Conservation (phyloP, 179 eudicot genomes). For the Vitellaria paradoxa region DNA sequence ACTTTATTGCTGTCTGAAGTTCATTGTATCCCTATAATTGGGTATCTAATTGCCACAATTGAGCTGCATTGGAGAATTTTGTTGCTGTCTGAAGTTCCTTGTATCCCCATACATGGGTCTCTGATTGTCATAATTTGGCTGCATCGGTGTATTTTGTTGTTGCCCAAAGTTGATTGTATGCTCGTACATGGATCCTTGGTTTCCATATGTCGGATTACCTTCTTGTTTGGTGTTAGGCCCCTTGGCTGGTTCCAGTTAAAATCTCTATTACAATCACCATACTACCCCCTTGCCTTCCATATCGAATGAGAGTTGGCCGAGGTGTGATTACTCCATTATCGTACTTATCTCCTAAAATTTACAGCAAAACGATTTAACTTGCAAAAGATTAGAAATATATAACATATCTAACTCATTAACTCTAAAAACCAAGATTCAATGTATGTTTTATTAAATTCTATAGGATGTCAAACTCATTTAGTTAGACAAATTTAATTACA, state of each 20-base stretch:
- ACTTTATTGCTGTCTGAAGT: conserved; percentile 24
- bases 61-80: too few species aligned
- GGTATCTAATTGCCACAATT: conserved; percentile 26
- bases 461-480: not conserved
- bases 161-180: too few species aligned
- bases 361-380: not conserved
- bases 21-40: conserved; percentile 28
- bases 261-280: conserved; percentile 30
- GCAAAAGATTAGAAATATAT: not conserved
- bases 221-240: conserved; percentile 29
- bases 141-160: too few species aligned
- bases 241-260: conserved; percentile 26
- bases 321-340: conserved; percentile 80
- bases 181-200: too few species aligned
- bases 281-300: conserved; percentile 56
- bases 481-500: not conserved
- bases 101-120: too few species aligned
- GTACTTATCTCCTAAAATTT: conserved; percentile 83
- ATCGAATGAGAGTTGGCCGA: conserved; percentile 87
- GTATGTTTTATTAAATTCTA: not conserved
- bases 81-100: too few species aligned
- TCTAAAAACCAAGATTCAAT: not conserved
- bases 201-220: too few species aligned
- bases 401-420: not conserved
- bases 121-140: too few species aligned